Evolutionary conservation across 2,329 filamentous ascomycete genomes (phyloP), one percentile per base, ranked within the genome.

Genomic region (Hirsutella minnesotensis): DNA sequence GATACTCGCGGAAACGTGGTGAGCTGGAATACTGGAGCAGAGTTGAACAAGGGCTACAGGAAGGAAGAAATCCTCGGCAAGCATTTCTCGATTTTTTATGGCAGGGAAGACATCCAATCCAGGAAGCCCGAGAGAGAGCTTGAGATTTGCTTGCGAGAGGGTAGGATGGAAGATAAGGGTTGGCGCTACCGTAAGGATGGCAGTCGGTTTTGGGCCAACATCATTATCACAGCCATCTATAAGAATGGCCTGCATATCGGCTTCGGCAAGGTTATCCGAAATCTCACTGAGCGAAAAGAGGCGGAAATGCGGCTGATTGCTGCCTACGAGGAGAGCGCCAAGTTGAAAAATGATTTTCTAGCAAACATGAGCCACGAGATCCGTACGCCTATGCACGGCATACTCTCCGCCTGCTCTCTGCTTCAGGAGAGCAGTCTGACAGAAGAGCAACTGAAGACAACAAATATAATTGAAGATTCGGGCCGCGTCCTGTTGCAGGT

Each of bases 281-380:
- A 79, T 48, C 51, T 78, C 48, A 75, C 71, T 0, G 73, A 77
- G 49, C 64, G 72, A 21, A 71, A 72, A 44, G 69, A 68, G 36
- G 67, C 70, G 12, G 75, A 79, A 52, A 58, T 66, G n/a, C 68
- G 68, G 3, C 57, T 78, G 16, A 73, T 78, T 36, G 58, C 68
- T 10, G 75, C 73, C 2, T 78, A 73, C 48, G 75, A 80, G 51
- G 75, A 80, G 55, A 70, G 75, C n/a, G 71, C 73, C n/a, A 73
- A 72, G 49, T 57, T 80, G n/a, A n/a, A n/a, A n/a, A n/a, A n/a
- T n/a, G n/a, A n/a, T n/a, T n/a, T n/a, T n/a, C n/a, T n/a, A n/a
- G n/a, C n/a, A n/a, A n/a, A n/a, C n/a, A n/a, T n/a, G n/a, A n/a
- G n/a, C n/a, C n/a, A n/a, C n/a, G n/a, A n/a, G n/a, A n/a, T n/a